Evolutionary conservation across 805 yeast genomes (phyloP), one percentile per base, ranked within the genome.

Genomic region (Myxozyma geophila): DNA sequence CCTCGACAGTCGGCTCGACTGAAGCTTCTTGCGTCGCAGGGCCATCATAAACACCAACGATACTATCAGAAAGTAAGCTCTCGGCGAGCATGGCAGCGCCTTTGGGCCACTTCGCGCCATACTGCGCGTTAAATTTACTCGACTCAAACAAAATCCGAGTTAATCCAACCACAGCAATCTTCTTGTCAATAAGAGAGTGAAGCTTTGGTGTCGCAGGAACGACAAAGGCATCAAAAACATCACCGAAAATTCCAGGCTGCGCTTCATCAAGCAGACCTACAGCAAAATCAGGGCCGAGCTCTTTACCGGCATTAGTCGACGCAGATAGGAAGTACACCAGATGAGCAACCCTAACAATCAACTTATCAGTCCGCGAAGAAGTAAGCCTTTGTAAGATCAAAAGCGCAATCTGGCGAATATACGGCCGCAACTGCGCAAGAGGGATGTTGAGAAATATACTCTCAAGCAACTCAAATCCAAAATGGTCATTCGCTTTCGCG

Each of bases 381-480:
- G 92, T 93, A 70, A 96, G 80, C 70, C 98, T 83, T 68, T 91
- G 89, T 68, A 95, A 78, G 41, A 96, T 75, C 58, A 96, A 78
- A 43, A 87, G 80, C 0, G 93, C 91, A 64, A 95, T 83, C 72
- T 91, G 90, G 62, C 85, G 86, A 63, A 87, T 73, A 70, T 80
- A 90, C 9, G 81, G 82, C 48, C 81, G 75, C 54, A 92, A 74
- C 3, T 74, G 67, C 0, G 72, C 73, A 49, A 85, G 70, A 6
- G 90, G 86, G 51, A 91, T 77, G 63, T 81, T 76, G 49, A 84
- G 71, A 49, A 93, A 75, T 54, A 95, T 86, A 2, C 82, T 78
- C 73, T 89, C 92, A 51, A 95, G 77, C 49, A 95, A 78, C 61
- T 95, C 98, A 75, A 95, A 88, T 1, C 98, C 98, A 71, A 85